Evolutionary conservation across 169 alveolate species (phyloP), one percentile per base, ranked within the genome.

Genomic region (Miamiensis avidus): DNA sequence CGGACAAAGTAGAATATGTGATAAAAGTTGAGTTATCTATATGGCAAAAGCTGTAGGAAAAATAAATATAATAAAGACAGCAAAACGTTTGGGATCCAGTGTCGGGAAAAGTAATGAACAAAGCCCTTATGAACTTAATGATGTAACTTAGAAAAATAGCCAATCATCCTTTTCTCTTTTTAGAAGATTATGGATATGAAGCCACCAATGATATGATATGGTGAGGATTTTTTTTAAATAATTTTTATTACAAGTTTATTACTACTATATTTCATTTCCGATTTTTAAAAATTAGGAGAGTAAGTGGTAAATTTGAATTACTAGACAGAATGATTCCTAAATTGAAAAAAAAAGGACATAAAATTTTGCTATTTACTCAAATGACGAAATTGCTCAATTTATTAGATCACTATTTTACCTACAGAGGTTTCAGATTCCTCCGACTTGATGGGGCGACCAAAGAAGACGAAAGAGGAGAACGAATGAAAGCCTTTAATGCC

Each of bases 381-480:
- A 95, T 98, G 97, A 98, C 99, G 34, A 95, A 94, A 65, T 90
- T 98, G 28, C 94, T 98, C 97, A 98, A 98, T 91, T 91, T 98
- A 6, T 86, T 98, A 93, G 97, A 93, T 82, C 90, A 93, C 78
- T 97, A 94, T 91, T 92, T 98, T 84, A 97, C 94, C 6, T 93
- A 88, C 82, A 91, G 96, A 85, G 97, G 95, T n/a, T 89, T 95
- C 79, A 91, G 93, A 82, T 96, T 92, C 87, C 91, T 97, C 34
- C 85, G 99, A 84, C 94, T 98, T 28, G 99, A 98, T 88, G 99
- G 99, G 29, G 94, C 97, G 1, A 98, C 99, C 11, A 97, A 98
- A 83, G 69, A 49, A 26, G 98, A 96, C 74, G 99, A 97, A 75
- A 92, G 99, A 83, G 98, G 95, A 34, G 89, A 87, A 20, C 90